phyloP scores from a whole-genome alignment of 257 asterid genomes.

The Ilex aquifolium region DNA sequence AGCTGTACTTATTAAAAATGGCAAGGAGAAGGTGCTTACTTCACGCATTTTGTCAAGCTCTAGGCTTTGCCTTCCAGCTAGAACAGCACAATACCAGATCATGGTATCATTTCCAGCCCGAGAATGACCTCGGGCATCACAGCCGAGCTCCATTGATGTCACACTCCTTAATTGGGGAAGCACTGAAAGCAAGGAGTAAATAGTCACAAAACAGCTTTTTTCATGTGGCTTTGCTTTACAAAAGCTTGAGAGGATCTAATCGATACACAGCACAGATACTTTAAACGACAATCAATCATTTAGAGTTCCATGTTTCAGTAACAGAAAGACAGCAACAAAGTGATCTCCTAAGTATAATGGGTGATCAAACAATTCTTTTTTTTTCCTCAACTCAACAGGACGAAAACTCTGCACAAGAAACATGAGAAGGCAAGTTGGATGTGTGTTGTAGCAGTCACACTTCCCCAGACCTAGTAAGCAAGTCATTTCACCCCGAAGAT shows the following conservation, averaged over 20 bases:
- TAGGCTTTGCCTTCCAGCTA: slow-evolving; percentile 82
- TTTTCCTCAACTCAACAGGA: no score
- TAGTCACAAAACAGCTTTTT: slow-evolving; percentile 11
- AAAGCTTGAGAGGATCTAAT: slow-evolving; percentile 3
- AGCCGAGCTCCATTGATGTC: slow-evolving; percentile 81
- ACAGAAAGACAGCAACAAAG: neutral
- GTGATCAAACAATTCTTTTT: neutral
- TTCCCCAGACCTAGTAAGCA: no score
- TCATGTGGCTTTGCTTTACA: slow-evolving; percentile 2
- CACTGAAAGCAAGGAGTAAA: slow-evolving; percentile 45
- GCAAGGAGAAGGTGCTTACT: slow-evolving; percentile 43
- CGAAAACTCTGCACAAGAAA: neutral
- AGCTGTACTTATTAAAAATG: slow-evolving; percentile 5
- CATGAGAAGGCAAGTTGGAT: neutral
- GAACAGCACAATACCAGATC: slow-evolving; percentile 92
- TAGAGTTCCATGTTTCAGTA: neutral
- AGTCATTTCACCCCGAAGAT: no score
- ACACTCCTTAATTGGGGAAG: slow-evolving; percentile 90
- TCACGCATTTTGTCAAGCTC: slow-evolving; percentile 91
- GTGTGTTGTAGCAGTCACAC: no score
- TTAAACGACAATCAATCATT: neutral
- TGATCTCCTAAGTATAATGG: neutral
- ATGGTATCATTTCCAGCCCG: slow-evolving; percentile 75
- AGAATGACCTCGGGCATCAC: slow-evolving; percentile 79
- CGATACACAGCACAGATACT: neutral